A percentile compares a stretch with the other conserved stretches of the same genome.
Evolutionary conservation across 2,329 filamentous ascomycete species (phyloP).

Genomic region (Teratosphaeria gauchensis): DNA sequence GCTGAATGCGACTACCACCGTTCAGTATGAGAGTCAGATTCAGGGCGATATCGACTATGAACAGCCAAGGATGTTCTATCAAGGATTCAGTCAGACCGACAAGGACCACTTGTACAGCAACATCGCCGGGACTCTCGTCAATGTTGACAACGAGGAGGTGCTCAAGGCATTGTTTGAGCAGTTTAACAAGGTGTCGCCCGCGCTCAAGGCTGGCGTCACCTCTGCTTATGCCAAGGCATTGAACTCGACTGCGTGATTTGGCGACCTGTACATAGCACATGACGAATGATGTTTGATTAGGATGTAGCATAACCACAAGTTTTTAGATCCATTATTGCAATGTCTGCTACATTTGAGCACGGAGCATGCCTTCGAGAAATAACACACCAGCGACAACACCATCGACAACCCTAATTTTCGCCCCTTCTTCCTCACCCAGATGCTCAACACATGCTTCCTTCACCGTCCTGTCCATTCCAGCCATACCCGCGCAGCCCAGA

Average conservation of each 20-base stretch:
- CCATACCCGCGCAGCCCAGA: conserved; percentile 87
- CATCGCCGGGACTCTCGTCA: conserved; percentile 20
- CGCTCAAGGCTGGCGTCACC: background rate
- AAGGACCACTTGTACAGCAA: conserved; percentile 19
- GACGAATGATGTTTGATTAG: background rate
- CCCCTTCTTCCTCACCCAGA: conserved; percentile 50
- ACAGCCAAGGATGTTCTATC: conserved; percentile 20
- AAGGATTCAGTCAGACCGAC: conserved; percentile 16
- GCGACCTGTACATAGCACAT: background rate
- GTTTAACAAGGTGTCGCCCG: conserved; percentile 5
- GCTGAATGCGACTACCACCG: conserved; percentile 9
- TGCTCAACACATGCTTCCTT: conserved; percentile 56
- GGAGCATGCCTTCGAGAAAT: conserved; percentile 46
- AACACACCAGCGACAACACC: conserved; percentile 63
- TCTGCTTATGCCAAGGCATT: background rate
- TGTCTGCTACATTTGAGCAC: conserved; percentile 16
- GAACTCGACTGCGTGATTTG: background rate
- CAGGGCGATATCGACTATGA: conserved; percentile 20
- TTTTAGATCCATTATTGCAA: background rate
- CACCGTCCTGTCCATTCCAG: conserved; percentile 70
- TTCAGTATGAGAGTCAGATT: conserved; percentile 16
- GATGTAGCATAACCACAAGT: background rate
- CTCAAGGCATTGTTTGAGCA: conserved; percentile 15
- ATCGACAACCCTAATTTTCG: conserved; percentile 62
- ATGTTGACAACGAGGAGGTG: conserved; percentile 17